Evolutionary conservation across 2,329 filamentous ascomycete species (phyloP), one percentile per base, ranked within the genome.

Genomic region (Bisporella sp.): DNA sequence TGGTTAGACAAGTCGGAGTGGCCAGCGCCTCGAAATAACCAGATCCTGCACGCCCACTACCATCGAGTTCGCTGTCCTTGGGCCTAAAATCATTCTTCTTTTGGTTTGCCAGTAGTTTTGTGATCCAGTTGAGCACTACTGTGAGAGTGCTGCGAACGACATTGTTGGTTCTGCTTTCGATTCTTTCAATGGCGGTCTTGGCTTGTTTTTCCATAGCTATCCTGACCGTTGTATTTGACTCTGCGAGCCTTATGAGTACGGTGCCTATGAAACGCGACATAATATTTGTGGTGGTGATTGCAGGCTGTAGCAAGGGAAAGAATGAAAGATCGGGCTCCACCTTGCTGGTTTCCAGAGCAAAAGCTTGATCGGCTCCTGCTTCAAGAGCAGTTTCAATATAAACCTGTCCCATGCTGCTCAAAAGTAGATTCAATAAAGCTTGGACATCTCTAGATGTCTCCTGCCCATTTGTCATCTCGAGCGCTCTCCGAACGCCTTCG

Each of bases 371-470:
- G 41, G 79, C 74, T 7, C 85, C 81, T 31, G 88, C 85, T 54
- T 85, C 82, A 29, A 85, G 72, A 1, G 78, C 76, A 5, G 81
- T 85, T 66, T 86, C 80, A 46, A 85, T 73, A 59, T 85, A 85
- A 47, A 95, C 85, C 61, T 92, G 87, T 28, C 90, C 89, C 85
- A 97, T 90, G 60, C 87, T 89, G 32, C 82, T 83, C 45, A 97
- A 78, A 2, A 99, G 77, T 29, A 97, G 78, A 64, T 85, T 87
- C 33, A 96, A 77, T 29, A 97, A 77, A 53, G 89, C 83, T 43
- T 85, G 87, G 50, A 97, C 89, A 67, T 99, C 93, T 67, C 95
- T 97, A 12, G 93, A 89, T 4, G 90, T 96, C 60, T 99, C 93
- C 51, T 79, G 85, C 47, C 84, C 84, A 29, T 88, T 85, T 29